Evolutionary conservation across 2,329 filamentous ascomycete species (phyloP).

Genomic region (Albophoma yamanashiensis): DNA sequence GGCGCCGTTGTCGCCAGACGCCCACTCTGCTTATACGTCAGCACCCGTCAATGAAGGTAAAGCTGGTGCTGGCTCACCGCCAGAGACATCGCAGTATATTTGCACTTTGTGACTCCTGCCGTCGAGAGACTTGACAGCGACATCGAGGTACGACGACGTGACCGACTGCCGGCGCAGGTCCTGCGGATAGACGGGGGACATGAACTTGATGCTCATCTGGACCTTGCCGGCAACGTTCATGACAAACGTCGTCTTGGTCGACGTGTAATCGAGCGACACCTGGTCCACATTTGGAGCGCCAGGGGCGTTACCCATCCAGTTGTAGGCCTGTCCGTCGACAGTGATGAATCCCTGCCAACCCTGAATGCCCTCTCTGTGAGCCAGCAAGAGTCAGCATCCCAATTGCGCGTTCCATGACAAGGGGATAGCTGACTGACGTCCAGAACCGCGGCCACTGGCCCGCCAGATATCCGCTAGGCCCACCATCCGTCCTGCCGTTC

Average conservation of each 20-base stretch:
- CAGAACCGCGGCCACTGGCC: slow-evolving; percentile 62
- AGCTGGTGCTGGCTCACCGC: slow-evolving; percentile 6
- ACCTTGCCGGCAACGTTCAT: slow-evolving; percentile 53
- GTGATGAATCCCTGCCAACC: slow-evolving; percentile 61
- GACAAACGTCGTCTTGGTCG: slow-evolving; percentile 59
- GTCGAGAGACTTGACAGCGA: slow-evolving; percentile 52
- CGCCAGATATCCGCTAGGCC: slow-evolving; percentile 55
- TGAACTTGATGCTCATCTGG: slow-evolving; percentile 56
- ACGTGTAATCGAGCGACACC: slow-evolving; percentile 56
- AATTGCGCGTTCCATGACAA: not conserved
- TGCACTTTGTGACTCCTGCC: slow-evolving; percentile 53
- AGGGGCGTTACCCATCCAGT: slow-evolving; percentile 54
- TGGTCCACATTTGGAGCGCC: slow-evolving; percentile 44
- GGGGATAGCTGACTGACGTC: slow-evolving; percentile 36
- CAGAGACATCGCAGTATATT: slow-evolving; percentile 61
- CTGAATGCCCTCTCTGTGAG: slow-evolving; percentile 34
- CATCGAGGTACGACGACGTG: slow-evolving; percentile 59
- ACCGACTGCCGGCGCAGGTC: slow-evolving; percentile 59
- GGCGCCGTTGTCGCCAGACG: slow-evolving; percentile 47
- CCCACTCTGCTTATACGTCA: slow-evolving; percentile 47
- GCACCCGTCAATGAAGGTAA: not conserved
- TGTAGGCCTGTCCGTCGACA: slow-evolving; percentile 53
- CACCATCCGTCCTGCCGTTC: slow-evolving; percentile 46
- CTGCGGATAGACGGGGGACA: slow-evolving; percentile 57
- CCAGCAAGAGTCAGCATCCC: not conserved